Evolutionary conservation across 23 red algal species (phyloP).

Genomic region (Gracilaria caudata): DNA sequence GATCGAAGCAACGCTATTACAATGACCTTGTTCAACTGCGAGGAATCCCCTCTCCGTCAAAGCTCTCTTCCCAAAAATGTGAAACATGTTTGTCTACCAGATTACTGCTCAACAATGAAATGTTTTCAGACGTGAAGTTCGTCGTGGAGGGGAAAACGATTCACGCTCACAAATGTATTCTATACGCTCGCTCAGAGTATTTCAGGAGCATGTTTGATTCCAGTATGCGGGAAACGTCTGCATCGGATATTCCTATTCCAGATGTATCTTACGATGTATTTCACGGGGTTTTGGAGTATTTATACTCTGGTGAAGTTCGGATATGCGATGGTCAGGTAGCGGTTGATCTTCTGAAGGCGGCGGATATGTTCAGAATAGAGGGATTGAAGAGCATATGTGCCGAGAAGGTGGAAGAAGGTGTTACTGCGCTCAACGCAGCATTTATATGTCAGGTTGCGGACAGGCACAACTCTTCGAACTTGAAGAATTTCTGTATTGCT

Average conservation of each 20-base stretch:
- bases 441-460: conserved; percentile 88
- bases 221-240: conserved; percentile 76
- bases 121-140: conserved; percentile 87
- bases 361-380: conserved; percentile 92
- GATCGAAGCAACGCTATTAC: conserved; percentile 81
- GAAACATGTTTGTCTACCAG: conserved; percentile 33
- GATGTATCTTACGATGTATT: conserved; percentile 87
- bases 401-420: conserved; percentile 72
- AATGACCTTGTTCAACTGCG: conserved; percentile 83
- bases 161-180: conserved; percentile 80
- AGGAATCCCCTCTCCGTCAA: conserved; percentile 36
- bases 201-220: conserved; percentile 90
- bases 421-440: conserved; percentile 81
- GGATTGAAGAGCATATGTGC: conserved; percentile 77
- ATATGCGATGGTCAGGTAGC: conserved; percentile 55
- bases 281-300: conserved; percentile 73
- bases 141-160: conserved; percentile 76
- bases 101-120: conserved; percentile 50
- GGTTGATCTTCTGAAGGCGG: conserved; percentile 77
- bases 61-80: conserved; percentile 16
- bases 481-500: conserved; percentile 87
- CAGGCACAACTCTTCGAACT: conserved; percentile 56
- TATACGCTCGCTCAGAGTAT: conserved; percentile 84
- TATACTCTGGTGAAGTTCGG: conserved; percentile 76
- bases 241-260: conserved; percentile 71